Evolutionary conservation across 495 filamentous ascomycete genomes (phyloP), one percentile per base, ranked within the genome.

Genomic region (Penicillium ochrochloron): DNA sequence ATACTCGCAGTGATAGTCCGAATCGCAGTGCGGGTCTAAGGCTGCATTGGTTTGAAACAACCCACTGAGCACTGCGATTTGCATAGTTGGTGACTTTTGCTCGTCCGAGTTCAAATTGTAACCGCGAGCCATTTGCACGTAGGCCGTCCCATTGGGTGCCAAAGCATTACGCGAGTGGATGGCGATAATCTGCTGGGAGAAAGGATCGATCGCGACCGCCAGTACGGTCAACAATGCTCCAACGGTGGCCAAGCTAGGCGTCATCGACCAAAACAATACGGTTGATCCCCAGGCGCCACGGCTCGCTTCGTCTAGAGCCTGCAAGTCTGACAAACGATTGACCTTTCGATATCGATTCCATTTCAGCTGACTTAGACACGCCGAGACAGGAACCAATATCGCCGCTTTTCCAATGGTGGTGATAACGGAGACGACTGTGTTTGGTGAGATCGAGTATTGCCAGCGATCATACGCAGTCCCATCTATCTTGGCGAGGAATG

Each of bases 31-130:
- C 19, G n/a, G 42, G 9, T 46, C 19, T 4, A 46, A 5, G 19
- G 42, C 42, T 6, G 42, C n/a, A 46, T 46, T 46, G 19, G 42
- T 46, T 46, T 46, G 42, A 46, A 46, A 46, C n/a, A 46, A 17
- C 42, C 42, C 42, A 11, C 42, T 46, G 19, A 46, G 42, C 0
- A 46, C 19, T 10, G 42, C 42, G 10, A 46, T 46, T 23, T 46
- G 42, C 42, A 46, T 46, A 8, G 42, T 46, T 23, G 42, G 42
- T 7, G 42, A 46, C 11, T 23, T 46, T 46, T 46, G 2, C 8
- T 46, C 42, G 42, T 46, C 42, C 42, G 42, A 11, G 8, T 46
- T 11, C 4, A 46, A 23, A 23, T 46, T 23, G 42, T 46, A 46
- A 11, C 42, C 42, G 42, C 42, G 42, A 23, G 42, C 42, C 42